These are phyloP conservation scores for Aureoboletus auriporus DNA, from an alignment of 768 basidiomycete species.

Conservation along the genomic window DNA sequence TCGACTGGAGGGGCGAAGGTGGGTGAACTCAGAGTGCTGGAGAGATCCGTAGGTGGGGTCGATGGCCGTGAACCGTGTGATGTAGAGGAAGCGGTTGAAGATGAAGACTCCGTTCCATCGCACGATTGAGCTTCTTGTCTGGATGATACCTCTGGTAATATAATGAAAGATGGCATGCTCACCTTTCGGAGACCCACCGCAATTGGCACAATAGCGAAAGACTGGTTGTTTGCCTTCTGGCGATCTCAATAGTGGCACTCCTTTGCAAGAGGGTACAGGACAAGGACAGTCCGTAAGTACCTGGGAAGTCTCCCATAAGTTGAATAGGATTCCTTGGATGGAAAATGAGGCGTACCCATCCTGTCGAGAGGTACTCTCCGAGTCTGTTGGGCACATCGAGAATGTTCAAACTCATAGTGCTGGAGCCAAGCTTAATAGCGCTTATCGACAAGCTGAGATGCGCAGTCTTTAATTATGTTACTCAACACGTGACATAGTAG, in stretches of 20 bases:
- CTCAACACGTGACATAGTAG: slow-evolving; percentile 17
- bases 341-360: slow-evolving; percentile 49
- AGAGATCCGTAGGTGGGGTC: slow-evolving; percentile 76
- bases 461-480: slow-evolving; percentile 1
- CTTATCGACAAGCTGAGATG: not conserved
- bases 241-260: slow-evolving; percentile 71
- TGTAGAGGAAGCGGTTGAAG: slow-evolving; percentile 43
- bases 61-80: slow-evolving; percentile 59
- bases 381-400: slow-evolving; percentile 58
- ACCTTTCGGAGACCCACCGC: slow-evolving; percentile 41
- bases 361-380: slow-evolving; percentile 71
- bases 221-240: slow-evolving; percentile 47
- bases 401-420: slow-evolving; percentile 43
- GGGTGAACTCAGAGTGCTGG: slow-evolving; percentile 56
- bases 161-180: slow-evolving; percentile 14
- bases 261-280: slow-evolving; percentile 46
- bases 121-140: slow-evolving; percentile 11
- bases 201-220: slow-evolving; percentile 59
- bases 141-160: slow-evolving; percentile 2
- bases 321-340: not conserved
- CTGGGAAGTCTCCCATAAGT: slow-evolving; percentile 29
- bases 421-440: not conserved
- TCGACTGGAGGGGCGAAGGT: slow-evolving; percentile 62
- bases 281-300: slow-evolving; percentile 67
- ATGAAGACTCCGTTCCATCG: slow-evolving; percentile 27